A percentile compares a stretch with the other conserved stretches of the same genome.
These are phyloP conservation scores for Leccinum olivaceopallidum DNA, from an alignment of 768 basidiomycete genomes.

Conservation along the genomic window DNA sequence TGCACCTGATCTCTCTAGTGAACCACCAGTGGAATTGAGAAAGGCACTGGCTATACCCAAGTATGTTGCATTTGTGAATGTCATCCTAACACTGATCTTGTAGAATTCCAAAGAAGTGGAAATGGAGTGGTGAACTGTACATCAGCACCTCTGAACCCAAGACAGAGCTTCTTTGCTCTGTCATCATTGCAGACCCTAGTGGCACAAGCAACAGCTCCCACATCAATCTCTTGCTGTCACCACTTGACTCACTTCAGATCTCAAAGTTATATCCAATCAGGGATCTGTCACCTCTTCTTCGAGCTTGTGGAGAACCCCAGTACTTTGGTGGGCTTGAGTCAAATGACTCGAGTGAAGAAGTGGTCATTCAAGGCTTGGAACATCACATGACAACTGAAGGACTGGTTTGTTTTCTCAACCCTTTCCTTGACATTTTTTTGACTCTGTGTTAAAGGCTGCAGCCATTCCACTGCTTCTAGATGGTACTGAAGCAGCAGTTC, in stretches of 20 bases:
- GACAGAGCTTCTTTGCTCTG: slow-evolving; percentile 49
- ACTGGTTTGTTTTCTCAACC: slow-evolving; percentile 40
- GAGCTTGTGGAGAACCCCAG: slow-evolving; percentile 47
- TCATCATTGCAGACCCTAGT: slow-evolving; percentile 46
- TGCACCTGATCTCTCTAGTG: slow-evolving; percentile 4
- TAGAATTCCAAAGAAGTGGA: slow-evolving; percentile 64
- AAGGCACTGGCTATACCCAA: slow-evolving; percentile 27
- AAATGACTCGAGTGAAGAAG: slow-evolving; percentile 39
- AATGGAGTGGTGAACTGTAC: slow-evolving; percentile 61
- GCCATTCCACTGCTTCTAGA: slow-evolving; percentile 50
- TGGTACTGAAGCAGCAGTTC: slow-evolving; percentile 46
- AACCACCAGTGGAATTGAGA: slow-evolving; percentile 5
- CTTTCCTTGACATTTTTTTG: slow-evolving; percentile 2
- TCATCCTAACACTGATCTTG: neutral
- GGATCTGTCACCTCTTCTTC: slow-evolving; percentile 48
- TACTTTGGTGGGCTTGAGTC: slow-evolving; percentile 56
- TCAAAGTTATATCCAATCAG: slow-evolving; percentile 47
- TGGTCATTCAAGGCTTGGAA: slow-evolving; percentile 41
- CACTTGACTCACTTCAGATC: slow-evolving; percentile 44
- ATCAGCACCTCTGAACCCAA: slow-evolving; percentile 38
- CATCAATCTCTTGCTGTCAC: slow-evolving; percentile 48
- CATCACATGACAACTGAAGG: slow-evolving; percentile 47
- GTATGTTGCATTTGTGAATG: slow-evolving; percentile 17
- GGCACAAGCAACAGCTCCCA: slow-evolving; percentile 45
- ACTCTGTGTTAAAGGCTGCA: slow-evolving; percentile 41